phyloP scores from a whole-genome alignment of 1,284 basidiomycete genomes.

The Polyporus tsugae region DNA sequence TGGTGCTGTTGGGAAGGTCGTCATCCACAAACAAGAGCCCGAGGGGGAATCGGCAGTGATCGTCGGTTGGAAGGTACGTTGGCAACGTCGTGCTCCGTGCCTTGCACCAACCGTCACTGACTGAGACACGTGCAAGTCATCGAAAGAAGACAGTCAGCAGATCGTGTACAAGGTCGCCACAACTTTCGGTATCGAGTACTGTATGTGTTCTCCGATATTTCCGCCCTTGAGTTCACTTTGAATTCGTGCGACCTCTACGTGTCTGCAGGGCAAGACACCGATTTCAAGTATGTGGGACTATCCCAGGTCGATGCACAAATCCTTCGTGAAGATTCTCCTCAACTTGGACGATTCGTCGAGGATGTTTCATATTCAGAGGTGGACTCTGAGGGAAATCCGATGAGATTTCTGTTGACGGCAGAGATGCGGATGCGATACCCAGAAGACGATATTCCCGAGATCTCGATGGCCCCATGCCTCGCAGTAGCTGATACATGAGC shows the following conservation, averaged over 20 bases:
- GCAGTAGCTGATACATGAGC: background rate
- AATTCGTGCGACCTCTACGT: background rate
- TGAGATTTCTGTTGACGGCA: constrained; percentile 16
- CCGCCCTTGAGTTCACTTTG: background rate
- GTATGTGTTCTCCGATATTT: background rate
- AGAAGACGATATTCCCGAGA: constrained; percentile 9
- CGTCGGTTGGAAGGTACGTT: constrained; percentile 21
- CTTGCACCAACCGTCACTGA: background rate
- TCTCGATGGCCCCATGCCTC: background rate
- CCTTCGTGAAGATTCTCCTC: background rate
- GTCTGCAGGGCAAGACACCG: background rate
- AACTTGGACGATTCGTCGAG: constrained; percentile 22
- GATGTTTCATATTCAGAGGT: constrained; percentile 18
- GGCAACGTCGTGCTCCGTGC: background rate
- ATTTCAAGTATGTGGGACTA: constrained; percentile 4
- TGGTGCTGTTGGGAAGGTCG: constrained; percentile 1
- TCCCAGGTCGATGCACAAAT: constrained; percentile 4
- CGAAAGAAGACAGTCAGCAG: background rate
- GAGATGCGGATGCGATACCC: constrained; percentile 22
- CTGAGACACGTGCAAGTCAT: background rate
- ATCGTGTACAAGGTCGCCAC: background rate
- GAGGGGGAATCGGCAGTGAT: constrained; percentile 5
- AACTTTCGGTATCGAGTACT: background rate
- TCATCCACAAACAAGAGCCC: background rate
- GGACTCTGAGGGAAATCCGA: constrained; percentile 12